Conservation (phyloP, 2,329 filamentous ascomycete species). For the Cytospora paraplurivora region DNA sequence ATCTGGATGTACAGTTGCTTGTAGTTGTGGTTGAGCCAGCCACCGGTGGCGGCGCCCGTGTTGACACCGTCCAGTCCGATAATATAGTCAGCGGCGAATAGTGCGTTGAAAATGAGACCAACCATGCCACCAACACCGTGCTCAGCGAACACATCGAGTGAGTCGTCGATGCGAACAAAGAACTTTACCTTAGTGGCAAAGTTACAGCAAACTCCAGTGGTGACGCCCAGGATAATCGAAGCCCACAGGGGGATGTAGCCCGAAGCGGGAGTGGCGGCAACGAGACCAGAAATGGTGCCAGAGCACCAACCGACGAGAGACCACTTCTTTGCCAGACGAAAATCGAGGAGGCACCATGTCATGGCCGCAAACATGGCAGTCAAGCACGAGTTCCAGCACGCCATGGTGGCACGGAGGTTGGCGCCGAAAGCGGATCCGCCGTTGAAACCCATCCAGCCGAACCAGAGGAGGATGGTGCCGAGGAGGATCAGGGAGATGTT, state of each 20-base stretch:
- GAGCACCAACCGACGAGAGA: slow-evolving; percentile 77
- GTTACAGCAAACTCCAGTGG: slow-evolving; percentile 67
- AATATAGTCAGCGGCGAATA: slow-evolving; percentile 70
- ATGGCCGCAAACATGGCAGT: slow-evolving; percentile 90
- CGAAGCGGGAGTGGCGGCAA: slow-evolving; percentile 69
- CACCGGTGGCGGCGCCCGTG: slow-evolving; percentile 62
- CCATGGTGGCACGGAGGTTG: slow-evolving; percentile 91
- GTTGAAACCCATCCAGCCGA: slow-evolving; percentile 99
- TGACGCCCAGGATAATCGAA: slow-evolving; percentile 66
- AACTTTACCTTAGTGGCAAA: slow-evolving; percentile 69
- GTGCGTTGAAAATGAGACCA: slow-evolving; percentile 71
- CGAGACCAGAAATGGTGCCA: slow-evolving; percentile 69
- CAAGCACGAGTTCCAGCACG: slow-evolving; percentile 96
- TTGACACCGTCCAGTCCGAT: slow-evolving; percentile 79
- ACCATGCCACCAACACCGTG: slow-evolving; percentile 71
- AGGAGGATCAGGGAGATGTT: slow-evolving; percentile 97
- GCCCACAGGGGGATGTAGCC: slow-evolving; percentile 70
- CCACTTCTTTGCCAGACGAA: slow-evolving; percentile 91
- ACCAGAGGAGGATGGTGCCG: slow-evolving; percentile 95
- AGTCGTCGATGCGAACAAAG: slow-evolving; percentile 67
- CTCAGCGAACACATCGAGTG: slow-evolving; percentile 72
- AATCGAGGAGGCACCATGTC: slow-evolving; percentile 95
- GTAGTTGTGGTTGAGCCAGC: slow-evolving; percentile 76
- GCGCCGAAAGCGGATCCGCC: slow-evolving; percentile 92
- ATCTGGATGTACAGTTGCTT: slow-evolving; percentile 77